These are phyloP conservation scores for Lentinula boryana DNA, from an alignment of 768 basidiomycete genomes.

Conservation along the genomic window DNA sequence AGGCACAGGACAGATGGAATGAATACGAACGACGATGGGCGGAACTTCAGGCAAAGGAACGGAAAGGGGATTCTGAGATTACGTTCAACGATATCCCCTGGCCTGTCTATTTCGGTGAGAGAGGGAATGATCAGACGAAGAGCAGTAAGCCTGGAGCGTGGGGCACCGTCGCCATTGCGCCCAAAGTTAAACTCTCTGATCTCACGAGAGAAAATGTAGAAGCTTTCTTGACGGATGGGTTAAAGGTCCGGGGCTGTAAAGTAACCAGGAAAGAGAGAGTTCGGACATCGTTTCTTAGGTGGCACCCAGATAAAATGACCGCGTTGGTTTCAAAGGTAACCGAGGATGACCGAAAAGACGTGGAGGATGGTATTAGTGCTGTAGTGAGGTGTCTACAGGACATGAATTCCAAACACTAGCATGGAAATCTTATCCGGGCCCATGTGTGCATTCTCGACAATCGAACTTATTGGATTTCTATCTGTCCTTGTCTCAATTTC, in stretches of 20 bases:
- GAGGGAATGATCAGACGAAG: neutral
- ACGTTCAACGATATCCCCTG: constrained; percentile 56
- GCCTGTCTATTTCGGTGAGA: constrained; percentile 32
- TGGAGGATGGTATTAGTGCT: constrained; percentile 39
- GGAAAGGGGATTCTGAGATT: neutral
- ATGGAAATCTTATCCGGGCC: too few species aligned
- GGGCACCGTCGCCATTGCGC: neutral
- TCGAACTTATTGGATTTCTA: too few species aligned
- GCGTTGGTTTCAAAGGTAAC: constrained; percentile 34
- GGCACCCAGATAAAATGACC: constrained; percentile 65
- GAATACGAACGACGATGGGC: constrained; percentile 50
- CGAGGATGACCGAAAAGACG: constrained; percentile 36
- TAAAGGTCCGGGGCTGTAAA: constrained; percentile 33
- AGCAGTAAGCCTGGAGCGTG: neutral
- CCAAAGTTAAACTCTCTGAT: constrained; percentile 16
- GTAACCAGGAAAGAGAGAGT: constrained; percentile 47
- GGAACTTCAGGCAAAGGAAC: constrained; percentile 23
- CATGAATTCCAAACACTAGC: constrained; percentile 17
- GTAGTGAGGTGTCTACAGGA: constrained; percentile 31
- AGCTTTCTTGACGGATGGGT: constrained; percentile 43
- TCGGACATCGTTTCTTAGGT: constrained; percentile 54
- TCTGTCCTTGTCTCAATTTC: neutral
- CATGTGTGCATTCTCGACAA: too few species aligned
- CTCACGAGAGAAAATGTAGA: constrained; percentile 36
- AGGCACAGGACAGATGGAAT: constrained; percentile 38